Evolutionary conservation across 2,329 filamentous ascomycete species (phyloP).

Genomic region (Ustilaginoidea virens): DNA sequence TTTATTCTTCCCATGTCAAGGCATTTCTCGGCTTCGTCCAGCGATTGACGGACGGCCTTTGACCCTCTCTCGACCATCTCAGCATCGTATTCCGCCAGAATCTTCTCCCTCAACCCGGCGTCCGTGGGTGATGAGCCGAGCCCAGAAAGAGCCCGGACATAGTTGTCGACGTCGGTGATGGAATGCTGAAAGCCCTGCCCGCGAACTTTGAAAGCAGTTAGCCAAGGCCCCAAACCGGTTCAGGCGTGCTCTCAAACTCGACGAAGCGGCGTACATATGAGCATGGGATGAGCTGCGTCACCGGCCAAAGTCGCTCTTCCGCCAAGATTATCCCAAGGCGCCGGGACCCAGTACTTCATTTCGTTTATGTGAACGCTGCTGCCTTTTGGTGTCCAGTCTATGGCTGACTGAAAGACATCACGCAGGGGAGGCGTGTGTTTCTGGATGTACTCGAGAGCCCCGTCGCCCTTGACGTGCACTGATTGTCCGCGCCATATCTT

Average conservation of each 20-base stretch:
- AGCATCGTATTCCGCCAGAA: slow-evolving; percentile 14
- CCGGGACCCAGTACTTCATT: slow-evolving; percentile 21
- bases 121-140: slow-evolving; percentile 6
- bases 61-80: slow-evolving; percentile 18
- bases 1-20: slow-evolving; percentile 13
- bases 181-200: slow-evolving; percentile 29
- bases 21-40: slow-evolving; percentile 16
- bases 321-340: slow-evolving; percentile 14
- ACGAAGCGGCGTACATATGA: slow-evolving; percentile 17
- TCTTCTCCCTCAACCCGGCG: slow-evolving; percentile 5
- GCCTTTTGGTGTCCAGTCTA: slow-evolving; percentile 19
- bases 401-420: slow-evolving; percentile 16
- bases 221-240: too few relatives aligned
- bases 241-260: background rate
- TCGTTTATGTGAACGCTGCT: slow-evolving; percentile 17
- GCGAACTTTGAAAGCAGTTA: slow-evolving; percentile 20
- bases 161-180: slow-evolving; percentile 23
- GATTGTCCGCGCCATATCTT: slow-evolving; percentile 17
- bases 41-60: slow-evolving; percentile 17
- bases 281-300: slow-evolving; percentile 28
- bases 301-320: slow-evolving; percentile 22
- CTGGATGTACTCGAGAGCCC: slow-evolving; percentile 18
- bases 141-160: slow-evolving; percentile 16
- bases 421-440: slow-evolving; percentile 11
- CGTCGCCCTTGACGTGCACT: slow-evolving; percentile 15